Evolutionary conservation across 768 basidiomycete species (phyloP).

Genomic region (Lentinula aciculospora): DNA sequence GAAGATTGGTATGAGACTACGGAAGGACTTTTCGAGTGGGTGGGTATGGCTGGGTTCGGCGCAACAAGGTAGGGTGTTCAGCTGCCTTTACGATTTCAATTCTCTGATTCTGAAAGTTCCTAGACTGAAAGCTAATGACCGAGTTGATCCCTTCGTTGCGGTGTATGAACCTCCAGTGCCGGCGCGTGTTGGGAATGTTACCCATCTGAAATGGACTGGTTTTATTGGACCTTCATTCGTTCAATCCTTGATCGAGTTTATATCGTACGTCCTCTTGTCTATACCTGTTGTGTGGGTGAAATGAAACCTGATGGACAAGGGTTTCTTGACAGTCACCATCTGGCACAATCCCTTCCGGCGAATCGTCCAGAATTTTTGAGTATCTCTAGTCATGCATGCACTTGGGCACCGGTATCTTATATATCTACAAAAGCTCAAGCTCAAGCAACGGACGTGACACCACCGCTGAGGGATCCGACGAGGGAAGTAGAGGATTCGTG

Average conservation of each 20-base stretch:
- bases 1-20: slow-evolving; percentile 49
- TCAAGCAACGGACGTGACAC: slow-evolving; percentile 14
- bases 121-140: slow-evolving; percentile 60
- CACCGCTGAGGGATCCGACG: slow-evolving; percentile 35
- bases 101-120: not conserved
- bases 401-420: slow-evolving; percentile 46
- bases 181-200: slow-evolving; percentile 37
- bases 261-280: slow-evolving; percentile 24
- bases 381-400: slow-evolving; percentile 38
- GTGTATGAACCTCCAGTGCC: slow-evolving; percentile 54
- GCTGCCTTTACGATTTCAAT: not conserved
- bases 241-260: slow-evolving; percentile 40
- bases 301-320: not conserved
- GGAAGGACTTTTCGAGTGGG: slow-evolving; percentile 60
- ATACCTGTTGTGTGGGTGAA: not conserved
- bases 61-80: slow-evolving; percentile 47
- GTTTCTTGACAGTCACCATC: not conserved
- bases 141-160: slow-evolving; percentile 64
- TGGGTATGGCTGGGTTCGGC: slow-evolving; percentile 62
- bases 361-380: slow-evolving; percentile 29
- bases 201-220: slow-evolving; percentile 57
- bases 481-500: slow-evolving; percentile 50
- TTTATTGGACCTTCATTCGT: slow-evolving; percentile 49
- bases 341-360: not conserved
- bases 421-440: slow-evolving; percentile 26